Percentiles rank a stretch among this genome's conserved stretches.
Evolutionary conservation across 768 basidiomycete genomes (phyloP).

Genomic region (Kwoniella botswanensis): DNA sequence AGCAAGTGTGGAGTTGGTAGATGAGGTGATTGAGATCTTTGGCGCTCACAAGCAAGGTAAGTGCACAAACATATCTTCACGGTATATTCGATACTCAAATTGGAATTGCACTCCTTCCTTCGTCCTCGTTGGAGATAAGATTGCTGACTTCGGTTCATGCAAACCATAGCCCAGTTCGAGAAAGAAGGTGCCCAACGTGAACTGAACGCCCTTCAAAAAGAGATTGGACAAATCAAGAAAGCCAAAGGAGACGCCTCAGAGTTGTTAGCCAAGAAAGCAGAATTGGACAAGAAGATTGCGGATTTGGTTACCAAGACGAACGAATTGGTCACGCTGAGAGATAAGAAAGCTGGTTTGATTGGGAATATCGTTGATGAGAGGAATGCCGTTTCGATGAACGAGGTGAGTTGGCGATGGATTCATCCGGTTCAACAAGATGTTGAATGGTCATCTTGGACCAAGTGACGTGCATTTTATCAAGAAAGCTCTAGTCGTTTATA

Average conservation of each 20-base stretch:
- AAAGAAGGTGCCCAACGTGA: slow-evolving; percentile 76
- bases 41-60: slow-evolving; percentile 90
- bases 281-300: slow-evolving; percentile 80
- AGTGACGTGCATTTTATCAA: too few relatives aligned
- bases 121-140: too few relatives aligned
- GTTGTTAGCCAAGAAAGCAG: slow-evolving; percentile 79
- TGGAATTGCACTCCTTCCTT: not conserved
- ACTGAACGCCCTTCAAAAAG: slow-evolving; percentile 88
- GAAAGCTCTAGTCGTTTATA: too few relatives aligned
- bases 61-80: slow-evolving; percentile 54
- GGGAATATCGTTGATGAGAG: slow-evolving; percentile 91
- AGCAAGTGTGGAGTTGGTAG: slow-evolving; percentile 86
- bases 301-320: slow-evolving; percentile 76
- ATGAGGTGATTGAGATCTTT: slow-evolving; percentile 91
- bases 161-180: slow-evolving; percentile 78
- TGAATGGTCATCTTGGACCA: too few relatives aligned
- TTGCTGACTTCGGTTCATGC: not conserved
- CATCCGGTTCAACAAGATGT: too few relatives aligned
- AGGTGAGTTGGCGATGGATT: slow-evolving; percentile 65
- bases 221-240: slow-evolving; percentile 94
- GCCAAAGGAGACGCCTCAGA: slow-evolving; percentile 91
- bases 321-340: slow-evolving; percentile 66
- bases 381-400: slow-evolving; percentile 83
- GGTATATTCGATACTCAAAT: not conserved
- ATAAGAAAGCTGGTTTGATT: slow-evolving; percentile 73